Evolutionary conservation across 148 eudicot species (phyloP), one percentile per base, ranked within the genome.

Genomic region (Tetragonia tetragonoides): DNA sequence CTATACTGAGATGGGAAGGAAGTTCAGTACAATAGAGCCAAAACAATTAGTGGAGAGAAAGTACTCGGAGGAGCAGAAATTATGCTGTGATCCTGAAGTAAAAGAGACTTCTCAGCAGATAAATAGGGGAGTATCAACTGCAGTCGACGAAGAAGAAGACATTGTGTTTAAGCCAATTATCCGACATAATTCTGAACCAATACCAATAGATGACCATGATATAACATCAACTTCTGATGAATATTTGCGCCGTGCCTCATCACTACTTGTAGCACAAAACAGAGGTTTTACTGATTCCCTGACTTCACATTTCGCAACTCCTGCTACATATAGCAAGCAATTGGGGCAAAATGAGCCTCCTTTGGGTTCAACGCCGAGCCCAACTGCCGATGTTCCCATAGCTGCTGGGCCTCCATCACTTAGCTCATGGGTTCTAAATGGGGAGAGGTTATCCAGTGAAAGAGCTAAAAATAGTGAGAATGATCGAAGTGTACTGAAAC

Each of bases 361-460:
- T 28, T 28, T 28, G 34, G 34, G 34, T 28, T 28, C 34, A 28
- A 28, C 34, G 34, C 34, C 34, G 34, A 28, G 34, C 34, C 34
- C 34, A 28, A 28, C 34, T 28, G 41, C 75, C 2, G 79, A 84
- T 56, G 63, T 56, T 17, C 57, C 79, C 47, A 71, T 80, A 72
- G 81, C 90, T 70, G 84, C 87, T 15, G 90, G 97, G 28, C 99
- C 91, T 15, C 99, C 99, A 18, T 95, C 99, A 6, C 97, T 95
- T 51, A 92, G 87, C 75, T 87, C 90, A 49, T 95, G 99, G 97
- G 96, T 95, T 70, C 74, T 87, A 39, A 80, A 88, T 46, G 85
- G 83, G 79, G 94, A 87, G 74, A 83, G 70, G 39, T 44, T 70
- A 49, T 63, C 81, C 21, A 42, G 12, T 64, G 91, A 81, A 65